These are phyloP conservation scores for Zea luxurians DNA, from an alignment of 176 grass and related monocot species.

Conservation along the genomic window DNA sequence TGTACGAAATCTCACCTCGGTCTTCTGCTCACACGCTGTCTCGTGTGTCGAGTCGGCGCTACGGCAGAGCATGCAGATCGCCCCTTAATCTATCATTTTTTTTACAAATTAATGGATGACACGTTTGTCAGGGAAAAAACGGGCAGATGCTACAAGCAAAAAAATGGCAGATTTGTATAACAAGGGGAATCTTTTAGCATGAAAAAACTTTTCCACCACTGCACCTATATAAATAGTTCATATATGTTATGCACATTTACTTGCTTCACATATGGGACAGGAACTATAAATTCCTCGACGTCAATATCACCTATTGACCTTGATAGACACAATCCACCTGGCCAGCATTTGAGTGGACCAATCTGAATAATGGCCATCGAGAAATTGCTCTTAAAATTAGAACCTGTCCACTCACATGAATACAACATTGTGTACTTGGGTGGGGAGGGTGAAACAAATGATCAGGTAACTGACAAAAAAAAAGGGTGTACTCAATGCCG, in stretches of 20 bases:
- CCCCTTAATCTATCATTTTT: no score
- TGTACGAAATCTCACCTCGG: no score
- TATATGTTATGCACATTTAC: constrained; percentile 67
- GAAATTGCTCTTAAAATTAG: constrained; percentile 26
- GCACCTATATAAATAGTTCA: neutral
- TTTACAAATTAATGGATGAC: no score
- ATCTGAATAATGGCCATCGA: constrained; percentile 61
- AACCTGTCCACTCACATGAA: neutral
- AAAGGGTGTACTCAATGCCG: no score
- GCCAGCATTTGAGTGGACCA: constrained; percentile 98
- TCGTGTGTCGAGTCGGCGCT: no score
- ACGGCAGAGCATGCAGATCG: no score
- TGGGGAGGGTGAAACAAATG: neutral
- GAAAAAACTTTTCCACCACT: constrained; percentile 38
- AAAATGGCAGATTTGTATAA: no score
- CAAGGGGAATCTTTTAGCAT: constrained; percentile 17
- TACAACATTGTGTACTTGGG: constrained; percentile 14
- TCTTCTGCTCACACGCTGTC: no score
- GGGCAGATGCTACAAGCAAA: no score
- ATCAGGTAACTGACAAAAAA: constrained; percentile 10
- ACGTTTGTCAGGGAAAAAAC: no score
- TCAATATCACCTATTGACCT: constrained; percentile 97
- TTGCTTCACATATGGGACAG: constrained; percentile 98
- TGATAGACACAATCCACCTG: constrained; percentile 95
- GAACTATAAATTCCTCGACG: constrained; percentile 93